phyloP scores from a whole-genome alignment of 331 rosid species.

The Saraca asoca region DNA sequence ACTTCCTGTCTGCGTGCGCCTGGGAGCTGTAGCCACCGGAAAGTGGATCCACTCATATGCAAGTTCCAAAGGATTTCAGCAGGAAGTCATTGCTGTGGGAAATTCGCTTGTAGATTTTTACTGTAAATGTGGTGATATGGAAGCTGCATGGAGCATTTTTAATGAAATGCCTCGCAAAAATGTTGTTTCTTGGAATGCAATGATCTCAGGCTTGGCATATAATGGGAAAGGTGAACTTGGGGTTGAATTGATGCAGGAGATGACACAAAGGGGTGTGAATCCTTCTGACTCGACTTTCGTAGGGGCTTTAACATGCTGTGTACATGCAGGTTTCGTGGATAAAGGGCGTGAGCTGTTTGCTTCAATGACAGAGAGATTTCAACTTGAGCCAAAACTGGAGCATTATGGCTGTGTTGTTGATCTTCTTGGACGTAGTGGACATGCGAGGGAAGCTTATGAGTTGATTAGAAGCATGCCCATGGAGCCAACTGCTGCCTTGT shows the following conservation, averaged over 20 bases:
- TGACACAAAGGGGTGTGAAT: constrained; percentile 38
- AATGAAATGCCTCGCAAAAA: constrained; percentile 46
- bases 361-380: constrained; percentile 41
- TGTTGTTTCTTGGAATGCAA: constrained; percentile 62
- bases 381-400: constrained; percentile 52
- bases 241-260: constrained; percentile 51
- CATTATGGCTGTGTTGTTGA: constrained; percentile 71
- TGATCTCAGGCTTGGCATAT: constrained; percentile 64
- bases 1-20: constrained; percentile 58
- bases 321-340: constrained; percentile 61
- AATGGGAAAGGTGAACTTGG: constrained; percentile 64
- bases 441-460: constrained; percentile 49
- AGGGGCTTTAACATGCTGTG: constrained; percentile 58
- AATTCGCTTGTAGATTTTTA: constrained; percentile 63
- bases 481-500: constrained; percentile 59
- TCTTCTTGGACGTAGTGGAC: constrained; percentile 64
- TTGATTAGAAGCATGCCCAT: constrained; percentile 59
- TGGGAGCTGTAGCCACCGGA: constrained; percentile 56
- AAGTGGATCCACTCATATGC: constrained; percentile 51
- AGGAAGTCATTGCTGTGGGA: constrained; percentile 40
- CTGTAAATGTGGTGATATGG: constrained; percentile 56
- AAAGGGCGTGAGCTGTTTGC: constrained; percentile 55
- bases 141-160: constrained; percentile 47
- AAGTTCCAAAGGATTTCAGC: constrained; percentile 32
- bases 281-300: constrained; percentile 62